Evolutionary conservation across 2,329 filamentous ascomycete species (phyloP), one percentile per base, ranked within the genome.

Genomic region (Colletotrichum lindemuthianum): DNA sequence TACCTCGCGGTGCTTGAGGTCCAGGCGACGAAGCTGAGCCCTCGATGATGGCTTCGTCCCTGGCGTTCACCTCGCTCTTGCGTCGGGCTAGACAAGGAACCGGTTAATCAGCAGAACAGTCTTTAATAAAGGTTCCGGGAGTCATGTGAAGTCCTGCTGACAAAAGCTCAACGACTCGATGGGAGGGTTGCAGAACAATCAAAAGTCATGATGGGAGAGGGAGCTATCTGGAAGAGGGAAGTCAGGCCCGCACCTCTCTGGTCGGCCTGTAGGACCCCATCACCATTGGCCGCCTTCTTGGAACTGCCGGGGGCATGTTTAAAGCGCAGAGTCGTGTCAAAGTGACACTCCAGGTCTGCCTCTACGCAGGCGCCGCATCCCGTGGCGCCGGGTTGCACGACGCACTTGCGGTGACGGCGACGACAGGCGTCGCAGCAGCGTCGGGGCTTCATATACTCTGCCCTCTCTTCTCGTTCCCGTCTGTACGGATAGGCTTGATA

Each of bases 381-480:
- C 12, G 59, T 49, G 11, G 58, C 63, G 15, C 53, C 58, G 41
- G 58, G 52, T 12, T 61, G 63, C 3, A 61, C 58, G 43, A 66
- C 53, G 39, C 63, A 63, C 32, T 50, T 63, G 34, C 63, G 63
- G 40, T 63, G 63, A 43, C 59, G 63, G 53, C 58, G 59, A 2
- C 63, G 63, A 44, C 63, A 66, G 59, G 59, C 59, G 33, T 55
- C 39, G 40, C 59, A 63, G 54, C 63, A 58, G 49, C 59, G 48
- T 39, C 49, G 50, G 40, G 59, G 63, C 55, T 64, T 64, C 60
- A 64, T 64, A 3, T 24, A 24, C 24, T 24, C 24, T 24, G 24
- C 24, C 24, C 24, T 24, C 24, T 24, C 24, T 24, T 24, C 24
- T 24, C 24, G 24, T 24, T 24, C 24, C 24, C 24, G 24, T 24